These are phyloP conservation scores for Psilocybe tampanensis DNA, from an alignment of 768 basidiomycete genomes.

Conservation along the genomic window DNA sequence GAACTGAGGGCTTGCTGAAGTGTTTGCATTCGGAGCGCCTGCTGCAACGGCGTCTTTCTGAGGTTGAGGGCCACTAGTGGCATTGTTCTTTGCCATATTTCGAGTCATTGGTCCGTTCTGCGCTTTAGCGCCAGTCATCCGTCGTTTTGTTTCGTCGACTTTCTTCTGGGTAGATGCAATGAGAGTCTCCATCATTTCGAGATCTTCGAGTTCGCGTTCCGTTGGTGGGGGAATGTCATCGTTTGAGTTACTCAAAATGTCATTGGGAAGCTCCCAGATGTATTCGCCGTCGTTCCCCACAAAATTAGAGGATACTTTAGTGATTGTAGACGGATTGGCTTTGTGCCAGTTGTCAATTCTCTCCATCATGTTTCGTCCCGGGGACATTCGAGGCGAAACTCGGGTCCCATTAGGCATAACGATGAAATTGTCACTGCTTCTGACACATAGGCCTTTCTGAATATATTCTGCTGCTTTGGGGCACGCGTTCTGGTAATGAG, in stretches of 20 bases:
- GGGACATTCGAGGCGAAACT: neutral
- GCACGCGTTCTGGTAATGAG: slow-evolving; percentile 6
- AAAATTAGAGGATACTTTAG: slow-evolving; percentile 1
- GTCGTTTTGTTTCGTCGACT: slow-evolving; percentile 4
- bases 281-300: neutral
- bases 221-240: neutral
- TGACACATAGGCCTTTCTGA: slow-evolving; percentile 4
- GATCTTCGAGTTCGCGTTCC: neutral
- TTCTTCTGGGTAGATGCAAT: slow-evolving; percentile 5
- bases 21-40: no score
- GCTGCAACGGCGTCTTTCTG: no score
- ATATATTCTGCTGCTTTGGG: slow-evolving; percentile 3
- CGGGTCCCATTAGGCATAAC: slow-evolving; percentile 3
- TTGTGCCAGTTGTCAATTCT: slow-evolving; percentile 15
- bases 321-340: neutral
- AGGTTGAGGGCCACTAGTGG: neutral
- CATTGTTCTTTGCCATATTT: neutral
- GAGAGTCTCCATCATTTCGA: slow-evolving; percentile 1
- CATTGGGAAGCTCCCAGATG: neutral
- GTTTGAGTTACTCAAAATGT: neutral
- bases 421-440: slow-evolving; percentile 1
- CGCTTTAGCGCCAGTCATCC: neutral
- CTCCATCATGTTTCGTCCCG: slow-evolving; percentile 13
- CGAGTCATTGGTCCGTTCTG: neutral
- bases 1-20: slow-evolving; percentile 7